A percentile compares a stretch with the other conserved stretches of the same genome.
Evolutionary conservation across 805 yeast species (phyloP).

Genomic region (Metschnikowia aberdeeniae): DNA sequence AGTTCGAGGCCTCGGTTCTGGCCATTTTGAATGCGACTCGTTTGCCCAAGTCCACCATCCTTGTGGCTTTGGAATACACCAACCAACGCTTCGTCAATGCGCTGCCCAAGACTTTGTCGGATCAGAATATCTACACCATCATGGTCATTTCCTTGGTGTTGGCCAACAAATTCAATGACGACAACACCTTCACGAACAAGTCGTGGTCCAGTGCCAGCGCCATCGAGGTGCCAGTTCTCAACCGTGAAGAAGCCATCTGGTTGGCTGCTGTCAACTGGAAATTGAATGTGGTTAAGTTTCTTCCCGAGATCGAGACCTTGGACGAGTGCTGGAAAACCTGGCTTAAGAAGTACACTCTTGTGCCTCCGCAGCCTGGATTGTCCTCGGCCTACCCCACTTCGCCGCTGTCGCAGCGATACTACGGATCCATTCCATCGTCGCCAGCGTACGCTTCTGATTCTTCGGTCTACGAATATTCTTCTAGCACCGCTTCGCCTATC

Average conservation of each 20-base stretch:
- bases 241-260: constrained; percentile 70
- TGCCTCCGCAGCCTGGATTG: constrained; percentile 3
- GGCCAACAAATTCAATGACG: constrained; percentile 94
- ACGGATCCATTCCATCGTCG: constrained; percentile 19
- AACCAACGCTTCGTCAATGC: constrained; percentile 50
- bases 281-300: constrained; percentile 41
- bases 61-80: constrained; percentile 75
- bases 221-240: constrained; percentile 55
- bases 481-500: constrained; percentile 25
- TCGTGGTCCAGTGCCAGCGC: constrained; percentile 98
- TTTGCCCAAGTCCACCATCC: constrained; percentile 75
- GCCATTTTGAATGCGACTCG: constrained; percentile 83
- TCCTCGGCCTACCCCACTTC: constrained; percentile 3
- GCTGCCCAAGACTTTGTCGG: constrained; percentile 19
- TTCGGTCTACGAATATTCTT: constrained; percentile 18
- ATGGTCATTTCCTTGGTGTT: constrained; percentile 68
- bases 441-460: constrained; percentile 15
- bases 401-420: constrained; percentile 3
- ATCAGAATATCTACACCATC: constrained; percentile 46
- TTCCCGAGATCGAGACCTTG: constrained; percentile 35
- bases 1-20: constrained; percentile 56
- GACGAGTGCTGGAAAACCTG: constrained; percentile 46
- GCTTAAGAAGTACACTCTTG: constrained; percentile 30
- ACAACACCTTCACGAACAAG: constrained; percentile 89
- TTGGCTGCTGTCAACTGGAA: constrained; percentile 57